phyloP scores from a whole-genome alignment of 202 grass and related monocot species.

The Dendrocalamus latiflorus region DNA sequence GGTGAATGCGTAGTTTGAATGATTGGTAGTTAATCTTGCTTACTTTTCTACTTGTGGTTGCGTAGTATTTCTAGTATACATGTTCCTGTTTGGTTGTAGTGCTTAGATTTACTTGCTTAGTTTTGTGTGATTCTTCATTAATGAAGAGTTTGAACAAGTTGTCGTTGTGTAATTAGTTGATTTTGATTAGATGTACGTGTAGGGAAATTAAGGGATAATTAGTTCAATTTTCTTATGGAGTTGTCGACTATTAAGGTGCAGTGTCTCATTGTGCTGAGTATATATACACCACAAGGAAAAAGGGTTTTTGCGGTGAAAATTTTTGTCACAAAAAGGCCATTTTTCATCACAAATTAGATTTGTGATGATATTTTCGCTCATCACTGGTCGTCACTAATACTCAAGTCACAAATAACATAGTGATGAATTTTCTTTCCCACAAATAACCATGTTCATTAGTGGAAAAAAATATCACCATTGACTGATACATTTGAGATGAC shows the following conservation, averaged over 20 bases:
- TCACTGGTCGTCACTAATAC: too few species aligned
- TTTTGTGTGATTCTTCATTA: not conserved
- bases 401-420: too few species aligned
- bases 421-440: too few species aligned
- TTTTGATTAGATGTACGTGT: not conserved
- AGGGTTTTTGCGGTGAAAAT: too few species aligned
- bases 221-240: not conserved
- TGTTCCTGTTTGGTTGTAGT: not conserved
- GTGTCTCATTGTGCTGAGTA: not conserved
- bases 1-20: not conserved
- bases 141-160: not conserved
- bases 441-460: too few species aligned
- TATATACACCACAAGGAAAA: not conserved
- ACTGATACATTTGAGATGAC: too few species aligned
- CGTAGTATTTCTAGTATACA: not conserved
- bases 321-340: too few species aligned
- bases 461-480: too few species aligned
- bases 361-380: too few species aligned
- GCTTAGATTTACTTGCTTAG: conserved; percentile 6
- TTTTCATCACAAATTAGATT: too few species aligned
- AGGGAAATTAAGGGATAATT: not conserved
- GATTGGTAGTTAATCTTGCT: not conserved
- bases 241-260: not conserved
- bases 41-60: not conserved
- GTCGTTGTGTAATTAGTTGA: not conserved